Evolutionary conservation across 305 asterid species (phyloP).

Genomic region (Euphrasia arctica): DNA sequence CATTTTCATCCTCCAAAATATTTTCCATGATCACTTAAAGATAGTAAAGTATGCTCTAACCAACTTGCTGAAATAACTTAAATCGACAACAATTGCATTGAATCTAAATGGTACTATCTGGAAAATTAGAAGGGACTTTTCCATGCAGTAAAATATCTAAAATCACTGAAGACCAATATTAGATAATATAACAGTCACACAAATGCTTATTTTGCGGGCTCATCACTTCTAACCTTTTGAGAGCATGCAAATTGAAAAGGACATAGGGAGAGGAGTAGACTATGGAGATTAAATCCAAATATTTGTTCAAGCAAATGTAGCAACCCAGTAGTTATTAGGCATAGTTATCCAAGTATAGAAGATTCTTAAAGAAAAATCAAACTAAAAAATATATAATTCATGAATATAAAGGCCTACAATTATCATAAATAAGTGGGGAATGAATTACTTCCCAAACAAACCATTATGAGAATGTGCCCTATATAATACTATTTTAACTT

Average conservation of each 20-base stretch:
- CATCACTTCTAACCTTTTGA: background rate
- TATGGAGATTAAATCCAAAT: background rate
- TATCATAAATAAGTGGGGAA: background rate
- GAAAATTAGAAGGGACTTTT: no score
- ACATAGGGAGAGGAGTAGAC: background rate
- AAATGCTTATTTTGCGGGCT: background rate
- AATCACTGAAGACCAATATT: background rate
- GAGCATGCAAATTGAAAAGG: background rate
- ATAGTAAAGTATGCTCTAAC: background rate
- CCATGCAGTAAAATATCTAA: no score
- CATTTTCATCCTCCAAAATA: background rate
- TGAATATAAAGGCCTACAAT: conserved; percentile 2
- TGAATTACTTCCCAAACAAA: no score
- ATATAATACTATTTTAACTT: no score
- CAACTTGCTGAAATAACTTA: background rate
- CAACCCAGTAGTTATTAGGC: background rate
- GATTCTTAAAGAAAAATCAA: background rate
- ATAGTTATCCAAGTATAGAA: background rate
- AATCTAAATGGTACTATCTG: background rate
- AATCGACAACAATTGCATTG: background rate
- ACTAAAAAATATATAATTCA: background rate
- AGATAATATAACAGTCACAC: background rate
- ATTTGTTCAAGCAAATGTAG: background rate
- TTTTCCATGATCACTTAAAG: background rate
- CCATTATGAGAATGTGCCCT: no score